These are phyloP conservation scores for Craterostigma plantagineum DNA, from an alignment of 257 asterid species.

Conservation along the genomic window DNA sequence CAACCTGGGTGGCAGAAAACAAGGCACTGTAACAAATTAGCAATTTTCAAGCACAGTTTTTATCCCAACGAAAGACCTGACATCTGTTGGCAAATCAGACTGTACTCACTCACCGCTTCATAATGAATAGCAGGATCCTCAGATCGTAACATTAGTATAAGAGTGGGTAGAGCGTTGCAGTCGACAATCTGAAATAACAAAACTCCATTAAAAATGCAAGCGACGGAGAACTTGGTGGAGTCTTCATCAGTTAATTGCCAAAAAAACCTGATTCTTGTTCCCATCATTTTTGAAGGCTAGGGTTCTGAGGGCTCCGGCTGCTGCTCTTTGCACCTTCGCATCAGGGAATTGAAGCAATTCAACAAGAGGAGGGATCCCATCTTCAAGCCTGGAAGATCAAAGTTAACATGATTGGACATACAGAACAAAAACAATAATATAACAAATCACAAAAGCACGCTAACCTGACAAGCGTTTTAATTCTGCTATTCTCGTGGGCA, in stretches of 20 bases:
- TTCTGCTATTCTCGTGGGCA: conserved; percentile 93
- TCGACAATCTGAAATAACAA: conserved; percentile 70
- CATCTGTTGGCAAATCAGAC: background rate
- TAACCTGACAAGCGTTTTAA: conserved; percentile 88
- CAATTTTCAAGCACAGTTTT: too few relatives aligned
- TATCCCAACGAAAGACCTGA: too few relatives aligned
- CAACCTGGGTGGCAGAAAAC: conserved; percentile 51
- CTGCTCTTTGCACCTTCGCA: conserved; percentile 97
- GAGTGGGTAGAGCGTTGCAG: conserved; percentile 90
- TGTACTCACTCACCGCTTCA: conserved; percentile 67
- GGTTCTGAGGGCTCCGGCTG: conserved; percentile 94
- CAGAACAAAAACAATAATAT: conserved; percentile 1
- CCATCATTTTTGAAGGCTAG: conserved; percentile 96
- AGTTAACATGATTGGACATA: conserved; percentile 3
- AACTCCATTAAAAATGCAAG: conserved; percentile 3
- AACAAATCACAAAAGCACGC: conserved; percentile 9
- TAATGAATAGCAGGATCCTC: conserved; percentile 94
- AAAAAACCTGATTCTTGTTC: conserved; percentile 85
- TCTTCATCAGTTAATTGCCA: conserved; percentile 4
- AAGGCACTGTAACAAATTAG: background rate
- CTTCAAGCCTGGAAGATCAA: conserved; percentile 53
- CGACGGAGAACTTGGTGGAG: conserved; percentile 1
- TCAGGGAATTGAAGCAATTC: conserved; percentile 84
- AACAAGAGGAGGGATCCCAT: conserved; percentile 96
- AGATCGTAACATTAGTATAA: conserved; percentile 85